A percentile compares a stretch with the other conserved stretches of the same genome.
Evolutionary conservation across 192 early-diverging fungal species (phyloP).

Genomic region (Coemansia sp.): DNA sequence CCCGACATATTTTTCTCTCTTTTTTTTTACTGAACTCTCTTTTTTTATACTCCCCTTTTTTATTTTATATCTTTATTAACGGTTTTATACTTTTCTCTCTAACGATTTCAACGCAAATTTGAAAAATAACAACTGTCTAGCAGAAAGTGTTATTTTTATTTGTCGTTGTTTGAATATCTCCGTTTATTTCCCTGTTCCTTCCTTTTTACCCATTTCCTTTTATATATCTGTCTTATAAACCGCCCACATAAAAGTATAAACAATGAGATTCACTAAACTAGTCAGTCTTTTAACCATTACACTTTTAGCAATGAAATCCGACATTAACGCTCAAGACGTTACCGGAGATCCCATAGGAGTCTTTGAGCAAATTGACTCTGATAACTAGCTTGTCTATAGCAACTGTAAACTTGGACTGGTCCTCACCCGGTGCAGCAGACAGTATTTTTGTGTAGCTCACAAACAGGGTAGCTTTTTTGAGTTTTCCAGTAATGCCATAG

Average conservation of each 20-base stretch:
- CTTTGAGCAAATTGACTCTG: no score
- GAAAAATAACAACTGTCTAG: constrained; percentile 3
- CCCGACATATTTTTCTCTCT: neutral
- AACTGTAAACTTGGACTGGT: no score
- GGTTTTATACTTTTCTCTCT: neutral
- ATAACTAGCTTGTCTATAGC: no score
- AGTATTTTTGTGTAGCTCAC: no score
- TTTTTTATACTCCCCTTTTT: neutral
- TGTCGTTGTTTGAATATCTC: neutral
- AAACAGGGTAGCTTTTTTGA: no score
- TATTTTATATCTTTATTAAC: constrained; percentile 4
- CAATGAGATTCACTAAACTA: neutral
- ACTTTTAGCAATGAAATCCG: neutral
- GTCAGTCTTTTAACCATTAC: neutral
- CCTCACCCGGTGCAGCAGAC: no score
- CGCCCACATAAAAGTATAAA: neutral
- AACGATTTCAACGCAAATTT: neutral
- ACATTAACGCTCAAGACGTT: neutral
- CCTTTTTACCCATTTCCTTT: neutral
- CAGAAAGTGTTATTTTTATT: neutral
- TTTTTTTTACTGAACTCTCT: neutral
- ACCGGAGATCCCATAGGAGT: neutral
- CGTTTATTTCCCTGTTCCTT: neutral
- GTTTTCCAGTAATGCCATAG: no score
- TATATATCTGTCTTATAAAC: neutral